These are phyloP conservation scores for Colletotrichum neosansevieriae DNA, from an alignment of 2,329 filamentous ascomycete species.

Conservation along the genomic window DNA sequence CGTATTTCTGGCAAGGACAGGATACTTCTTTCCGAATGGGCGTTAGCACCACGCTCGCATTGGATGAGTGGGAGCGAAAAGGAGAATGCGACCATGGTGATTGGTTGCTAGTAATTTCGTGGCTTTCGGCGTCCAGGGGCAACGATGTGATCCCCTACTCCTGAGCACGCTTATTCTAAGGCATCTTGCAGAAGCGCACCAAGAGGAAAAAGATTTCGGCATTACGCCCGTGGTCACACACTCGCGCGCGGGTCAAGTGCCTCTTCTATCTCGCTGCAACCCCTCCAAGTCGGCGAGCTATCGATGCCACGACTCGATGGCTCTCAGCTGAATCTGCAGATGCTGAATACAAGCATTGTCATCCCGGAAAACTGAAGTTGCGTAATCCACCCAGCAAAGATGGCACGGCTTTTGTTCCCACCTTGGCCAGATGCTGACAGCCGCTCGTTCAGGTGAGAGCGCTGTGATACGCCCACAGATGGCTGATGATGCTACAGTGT, in stretches of 20 bases:
- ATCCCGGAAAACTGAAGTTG: slow-evolving; percentile 3
- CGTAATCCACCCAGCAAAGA: neutral
- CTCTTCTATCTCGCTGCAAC: neutral
- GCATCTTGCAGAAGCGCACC: too few species aligned
- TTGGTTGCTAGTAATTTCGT: slow-evolving; percentile 16
- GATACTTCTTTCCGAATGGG: slow-evolving; percentile 12
- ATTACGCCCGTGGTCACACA: neutral
- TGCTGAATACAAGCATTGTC: neutral
- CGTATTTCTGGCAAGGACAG: slow-evolving; percentile 31
- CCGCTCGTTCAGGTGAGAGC: neutral
- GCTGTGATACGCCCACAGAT: neutral
- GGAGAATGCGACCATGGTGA: neutral
- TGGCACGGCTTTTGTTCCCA: neutral
- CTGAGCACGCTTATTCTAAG: slow-evolving; percentile 26
- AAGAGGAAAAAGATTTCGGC: neutral
- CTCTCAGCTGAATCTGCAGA: neutral
- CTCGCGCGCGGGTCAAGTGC: neutral
- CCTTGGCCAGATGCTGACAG: neutral
- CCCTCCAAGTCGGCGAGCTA: neutral
- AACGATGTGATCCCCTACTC: slow-evolving; percentile 19
- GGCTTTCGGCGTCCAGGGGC: slow-evolving; percentile 28
- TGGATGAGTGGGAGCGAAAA: slow-evolving; percentile 6
- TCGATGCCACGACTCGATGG: slow-evolving; percentile 4
- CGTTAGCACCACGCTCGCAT: slow-evolving; percentile 11
- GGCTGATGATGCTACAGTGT: too few species aligned